A percentile compares a stretch with the other conserved stretches of the same genome.
These are phyloP conservation scores for Boletus speciosus DNA, from an alignment of 768 basidiomycete genomes.

Conservation along the genomic window DNA sequence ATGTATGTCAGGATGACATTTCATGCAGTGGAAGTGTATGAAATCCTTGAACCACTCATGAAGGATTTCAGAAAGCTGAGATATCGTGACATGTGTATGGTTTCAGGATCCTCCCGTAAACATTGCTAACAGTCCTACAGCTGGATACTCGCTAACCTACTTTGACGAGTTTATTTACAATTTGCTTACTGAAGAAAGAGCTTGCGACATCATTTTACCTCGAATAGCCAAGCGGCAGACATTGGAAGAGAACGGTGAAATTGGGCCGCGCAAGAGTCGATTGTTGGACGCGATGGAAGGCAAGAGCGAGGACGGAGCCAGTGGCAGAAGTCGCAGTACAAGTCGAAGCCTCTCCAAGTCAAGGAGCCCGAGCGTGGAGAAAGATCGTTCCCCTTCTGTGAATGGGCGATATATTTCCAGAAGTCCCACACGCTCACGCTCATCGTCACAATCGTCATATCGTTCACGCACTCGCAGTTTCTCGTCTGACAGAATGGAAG, in stretches of 20 bases:
- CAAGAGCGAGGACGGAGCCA: constrained; percentile 49
- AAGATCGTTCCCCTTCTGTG: constrained; percentile 39
- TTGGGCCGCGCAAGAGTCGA: constrained; percentile 80
- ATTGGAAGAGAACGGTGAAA: constrained; percentile 88
- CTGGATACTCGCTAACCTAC: constrained; percentile 78
- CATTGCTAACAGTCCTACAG: constrained; percentile 38
- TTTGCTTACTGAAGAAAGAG: constrained; percentile 83
- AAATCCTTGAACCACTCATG: constrained; percentile 87
- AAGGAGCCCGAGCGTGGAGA: constrained; percentile 22
- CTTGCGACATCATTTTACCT: constrained; percentile 95
- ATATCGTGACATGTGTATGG: constrained; percentile 71
- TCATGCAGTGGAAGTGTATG: constrained; percentile 84
- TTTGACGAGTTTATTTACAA: constrained; percentile 92
- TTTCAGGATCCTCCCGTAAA: background rate
- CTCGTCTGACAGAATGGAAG: constrained; percentile 55
- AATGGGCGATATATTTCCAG: constrained; percentile 61
- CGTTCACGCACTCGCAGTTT: constrained; percentile 59
- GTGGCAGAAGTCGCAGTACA: constrained; percentile 38
- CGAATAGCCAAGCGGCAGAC: constrained; percentile 81
- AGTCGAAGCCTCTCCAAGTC: constrained; percentile 25
- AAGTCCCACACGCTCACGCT: constrained; percentile 50
- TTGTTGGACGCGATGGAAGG: constrained; percentile 88
- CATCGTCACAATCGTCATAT: constrained; percentile 39
- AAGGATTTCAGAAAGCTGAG: constrained; percentile 93
- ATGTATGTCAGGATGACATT: constrained; percentile 97